phyloP scores from a whole-genome alignment of 441 rosid genomes.

The Populus hybrid region DNA sequence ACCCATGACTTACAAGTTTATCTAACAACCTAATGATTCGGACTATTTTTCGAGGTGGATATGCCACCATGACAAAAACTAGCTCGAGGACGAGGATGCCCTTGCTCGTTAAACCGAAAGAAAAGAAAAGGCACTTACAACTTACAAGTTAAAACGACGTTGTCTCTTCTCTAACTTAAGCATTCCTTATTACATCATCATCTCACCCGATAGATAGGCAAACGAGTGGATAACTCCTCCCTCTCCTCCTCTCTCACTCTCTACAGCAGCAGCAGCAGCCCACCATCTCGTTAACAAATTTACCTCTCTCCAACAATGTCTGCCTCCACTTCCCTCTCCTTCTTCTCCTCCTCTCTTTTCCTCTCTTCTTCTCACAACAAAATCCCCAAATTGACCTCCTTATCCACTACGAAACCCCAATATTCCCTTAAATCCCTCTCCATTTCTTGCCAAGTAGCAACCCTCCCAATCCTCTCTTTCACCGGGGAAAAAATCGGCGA shows the following conservation, averaged over 20 bases:
- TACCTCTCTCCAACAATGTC: constrained; percentile 12
- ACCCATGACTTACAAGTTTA: too few species aligned
- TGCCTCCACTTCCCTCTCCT: constrained; percentile 52
- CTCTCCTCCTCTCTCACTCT: background rate
- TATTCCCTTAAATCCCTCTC: constrained; percentile 33
- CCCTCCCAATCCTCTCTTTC: constrained; percentile 72
- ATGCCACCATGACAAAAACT: too few species aligned
- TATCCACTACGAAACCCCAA: constrained; percentile 27
- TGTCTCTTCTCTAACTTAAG: background rate
- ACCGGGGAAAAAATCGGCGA: constrained; percentile 82
- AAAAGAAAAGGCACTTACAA: too few species aligned
- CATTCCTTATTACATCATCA: background rate
- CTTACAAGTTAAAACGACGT: background rate
- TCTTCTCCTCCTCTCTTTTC: constrained; percentile 65
- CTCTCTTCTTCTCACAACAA: constrained; percentile 34
- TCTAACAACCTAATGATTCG: too few species aligned
- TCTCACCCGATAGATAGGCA: background rate
- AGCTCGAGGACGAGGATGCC: too few species aligned
- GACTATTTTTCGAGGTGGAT: too few species aligned
- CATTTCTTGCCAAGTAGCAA: constrained; percentile 53
- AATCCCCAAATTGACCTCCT: constrained; percentile 17
- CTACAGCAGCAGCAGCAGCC: background rate
- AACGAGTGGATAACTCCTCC: background rate
- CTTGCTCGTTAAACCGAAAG: too few species aligned
- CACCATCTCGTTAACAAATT: background rate